Conservation (phyloP, 345 rosid genomes). For the Euphorbia pulcherrima region DNA sequence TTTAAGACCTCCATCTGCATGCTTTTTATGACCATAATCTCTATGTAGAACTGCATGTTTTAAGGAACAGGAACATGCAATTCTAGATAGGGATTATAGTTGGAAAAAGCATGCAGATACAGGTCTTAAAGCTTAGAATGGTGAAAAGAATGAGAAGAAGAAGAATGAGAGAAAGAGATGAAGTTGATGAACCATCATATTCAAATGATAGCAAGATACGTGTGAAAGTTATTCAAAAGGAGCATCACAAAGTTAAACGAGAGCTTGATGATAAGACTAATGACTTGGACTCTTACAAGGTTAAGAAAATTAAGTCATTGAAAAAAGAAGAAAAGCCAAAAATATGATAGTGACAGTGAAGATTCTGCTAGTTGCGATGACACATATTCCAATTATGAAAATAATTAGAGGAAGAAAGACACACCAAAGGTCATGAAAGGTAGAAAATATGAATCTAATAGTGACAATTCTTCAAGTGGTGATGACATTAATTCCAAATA, state of each 20-base stretch:
- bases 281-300: slow-evolving; percentile 23
- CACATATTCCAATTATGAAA: slow-evolving; percentile 15
- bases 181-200: slow-evolving; percentile 13
- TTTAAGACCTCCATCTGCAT: slow-evolving; percentile 31
- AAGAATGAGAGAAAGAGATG: slow-evolving; percentile 38
- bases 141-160: slow-evolving; percentile 37
- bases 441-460: slow-evolving; percentile 6
- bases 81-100: slow-evolving; percentile 56
- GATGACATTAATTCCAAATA: slow-evolving; percentile 9
- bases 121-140: slow-evolving; percentile 35
- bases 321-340: slow-evolving; percentile 16
- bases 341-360: slow-evolving; percentile 17
- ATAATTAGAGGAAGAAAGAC: slow-evolving; percentile 6
- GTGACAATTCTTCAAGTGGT: slow-evolving; percentile 36
- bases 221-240: slow-evolving; percentile 36
- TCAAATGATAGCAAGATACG: slow-evolving; percentile 31
- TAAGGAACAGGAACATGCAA: slow-evolving; percentile 65
- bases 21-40: slow-evolving; percentile 43
- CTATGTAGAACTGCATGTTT: slow-evolving; percentile 74
- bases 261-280: slow-evolving; percentile 21
- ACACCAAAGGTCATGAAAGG: slow-evolving; percentile 13
- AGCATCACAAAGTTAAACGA: slow-evolving; percentile 34
- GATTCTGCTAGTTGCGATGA: slow-evolving; percentile 4
- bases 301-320: slow-evolving; percentile 20
- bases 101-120: slow-evolving; percentile 39